Evolutionary conservation across 1,284 basidiomycete species (phyloP).

Genomic region (Heterobasidion irregulare): DNA sequence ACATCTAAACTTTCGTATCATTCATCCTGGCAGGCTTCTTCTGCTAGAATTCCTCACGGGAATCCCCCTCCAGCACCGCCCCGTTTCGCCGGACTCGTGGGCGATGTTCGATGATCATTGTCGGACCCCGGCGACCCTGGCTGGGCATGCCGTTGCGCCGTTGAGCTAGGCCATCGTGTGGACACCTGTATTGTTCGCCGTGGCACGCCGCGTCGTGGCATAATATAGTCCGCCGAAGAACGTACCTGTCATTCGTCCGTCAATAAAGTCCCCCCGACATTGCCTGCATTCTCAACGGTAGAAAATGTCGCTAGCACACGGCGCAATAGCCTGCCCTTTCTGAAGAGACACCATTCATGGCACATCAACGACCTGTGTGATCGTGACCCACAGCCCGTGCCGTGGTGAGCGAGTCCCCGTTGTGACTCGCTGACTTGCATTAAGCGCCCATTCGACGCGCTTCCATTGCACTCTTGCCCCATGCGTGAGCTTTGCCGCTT

Average conservation of each 20-base stretch:
- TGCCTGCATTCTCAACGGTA: not conserved
- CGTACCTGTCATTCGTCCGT: too few species aligned
- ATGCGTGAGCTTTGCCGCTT: too few species aligned
- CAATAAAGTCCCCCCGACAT: not conserved
- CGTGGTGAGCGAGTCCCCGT: not conserved
- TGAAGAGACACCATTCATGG: not conserved
- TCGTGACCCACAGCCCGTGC: not conserved
- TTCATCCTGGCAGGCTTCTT: not conserved
- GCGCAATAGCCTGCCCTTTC: not conserved
- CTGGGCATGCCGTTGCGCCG: not conserved
- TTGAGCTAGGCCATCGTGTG: not conserved
- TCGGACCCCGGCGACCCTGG: not conserved
- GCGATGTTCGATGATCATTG: not conserved
- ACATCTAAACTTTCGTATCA: not conserved
- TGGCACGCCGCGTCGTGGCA: too few species aligned
- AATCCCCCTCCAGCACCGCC: not conserved
- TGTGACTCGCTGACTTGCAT: too few species aligned
- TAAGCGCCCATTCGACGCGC: too few species aligned
- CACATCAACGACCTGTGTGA: not conserved
- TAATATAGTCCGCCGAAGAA: too few species aligned
- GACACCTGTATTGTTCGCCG: not conserved
- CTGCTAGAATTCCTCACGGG: not conserved
- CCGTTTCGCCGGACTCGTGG: not conserved
- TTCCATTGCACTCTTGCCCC: too few species aligned
- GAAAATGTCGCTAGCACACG: not conserved